phyloP scores from a whole-genome alignment of 495 filamentous ascomycete species.

The Hypoxylon rickii region DNA sequence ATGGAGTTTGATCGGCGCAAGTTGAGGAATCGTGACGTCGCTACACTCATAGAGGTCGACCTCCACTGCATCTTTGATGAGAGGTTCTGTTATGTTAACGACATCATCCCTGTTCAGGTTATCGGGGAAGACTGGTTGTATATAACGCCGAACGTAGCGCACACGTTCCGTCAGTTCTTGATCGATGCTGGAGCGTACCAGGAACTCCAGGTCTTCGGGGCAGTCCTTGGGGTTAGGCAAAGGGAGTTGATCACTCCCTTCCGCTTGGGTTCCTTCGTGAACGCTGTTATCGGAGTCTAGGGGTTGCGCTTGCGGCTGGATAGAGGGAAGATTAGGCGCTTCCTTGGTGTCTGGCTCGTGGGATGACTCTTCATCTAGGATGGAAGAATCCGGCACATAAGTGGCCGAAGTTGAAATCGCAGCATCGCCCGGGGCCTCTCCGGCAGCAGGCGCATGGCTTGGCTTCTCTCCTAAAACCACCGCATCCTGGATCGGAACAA shows the following conservation, averaged over 20 bases:
- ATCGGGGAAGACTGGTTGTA: slow-evolving; percentile 35
- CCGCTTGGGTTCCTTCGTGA: not conserved
- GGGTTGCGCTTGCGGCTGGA: not conserved
- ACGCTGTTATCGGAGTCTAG: not conserved
- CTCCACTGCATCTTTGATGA: slow-evolving; percentile 35
- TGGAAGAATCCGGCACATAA: not conserved
- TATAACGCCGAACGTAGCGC: slow-evolving; percentile 44
- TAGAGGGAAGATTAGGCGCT: not conserved
- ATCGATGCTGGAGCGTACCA: slow-evolving; percentile 27
- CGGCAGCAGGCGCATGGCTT: not conserved
- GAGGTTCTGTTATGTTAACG: slow-evolving; percentile 38
- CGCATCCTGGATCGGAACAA: slow-evolving; percentile 17
- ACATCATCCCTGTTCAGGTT: slow-evolving; percentile 35
- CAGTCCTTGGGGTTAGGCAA: slow-evolving; percentile 24
- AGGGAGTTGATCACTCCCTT: not conserved
- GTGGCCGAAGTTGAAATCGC: not conserved
- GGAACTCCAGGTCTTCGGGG: slow-evolving; percentile 15
- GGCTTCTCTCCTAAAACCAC: slow-evolving; percentile 1
- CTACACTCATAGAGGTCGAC: slow-evolving; percentile 42
- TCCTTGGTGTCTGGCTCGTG: not conserved
- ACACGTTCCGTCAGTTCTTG: slow-evolving; percentile 44
- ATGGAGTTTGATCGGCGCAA: slow-evolving; percentile 37
- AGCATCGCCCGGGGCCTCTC: not conserved
- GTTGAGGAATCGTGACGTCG: slow-evolving; percentile 22
- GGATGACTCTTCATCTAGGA: not conserved